Evolutionary conservation across 2,329 filamentous ascomycete genomes (phyloP).

Genomic region (Phaeosphaeriaceae sp.): DNA sequence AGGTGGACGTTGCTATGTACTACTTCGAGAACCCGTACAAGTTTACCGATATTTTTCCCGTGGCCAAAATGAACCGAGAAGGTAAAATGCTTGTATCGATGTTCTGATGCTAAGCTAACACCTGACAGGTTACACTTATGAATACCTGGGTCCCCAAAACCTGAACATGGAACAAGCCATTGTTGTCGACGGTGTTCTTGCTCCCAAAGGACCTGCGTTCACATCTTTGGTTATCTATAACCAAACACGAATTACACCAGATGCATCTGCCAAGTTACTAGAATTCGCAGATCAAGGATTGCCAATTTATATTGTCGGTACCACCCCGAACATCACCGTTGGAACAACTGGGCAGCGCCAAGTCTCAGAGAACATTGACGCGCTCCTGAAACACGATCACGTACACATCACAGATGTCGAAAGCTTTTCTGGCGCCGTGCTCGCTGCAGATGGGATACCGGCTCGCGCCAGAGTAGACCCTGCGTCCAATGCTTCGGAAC

Average conservation of each 20-base stretch:
- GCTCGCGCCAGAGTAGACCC: too few relatives aligned
- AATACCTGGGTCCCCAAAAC: neutral
- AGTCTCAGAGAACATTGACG: neutral
- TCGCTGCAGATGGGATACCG: neutral
- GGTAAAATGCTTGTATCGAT: neutral
- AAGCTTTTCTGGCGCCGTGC: neutral
- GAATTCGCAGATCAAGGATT: neutral
- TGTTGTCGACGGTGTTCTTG: neutral
- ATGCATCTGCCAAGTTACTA: neutral
- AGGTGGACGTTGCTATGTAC: neutral
- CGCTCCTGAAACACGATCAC: neutral
- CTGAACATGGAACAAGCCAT: neutral
- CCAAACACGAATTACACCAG: neutral
- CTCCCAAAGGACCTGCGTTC: neutral
- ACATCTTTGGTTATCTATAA: neutral
- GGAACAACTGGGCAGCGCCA: neutral
- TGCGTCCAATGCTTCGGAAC: neutral
- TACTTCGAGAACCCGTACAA: neutral
- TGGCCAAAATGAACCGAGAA: neutral
- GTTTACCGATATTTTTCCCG: neutral
- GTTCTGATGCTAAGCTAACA: neutral
- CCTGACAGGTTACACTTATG: neutral
- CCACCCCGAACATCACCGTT: neutral
- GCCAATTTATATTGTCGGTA: neutral
- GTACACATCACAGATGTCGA: neutral